These are phyloP conservation scores for Colletotrichum higginsianum DNA, from an alignment of 2,329 filamentous ascomycete species.

Conservation along the genomic window DNA sequence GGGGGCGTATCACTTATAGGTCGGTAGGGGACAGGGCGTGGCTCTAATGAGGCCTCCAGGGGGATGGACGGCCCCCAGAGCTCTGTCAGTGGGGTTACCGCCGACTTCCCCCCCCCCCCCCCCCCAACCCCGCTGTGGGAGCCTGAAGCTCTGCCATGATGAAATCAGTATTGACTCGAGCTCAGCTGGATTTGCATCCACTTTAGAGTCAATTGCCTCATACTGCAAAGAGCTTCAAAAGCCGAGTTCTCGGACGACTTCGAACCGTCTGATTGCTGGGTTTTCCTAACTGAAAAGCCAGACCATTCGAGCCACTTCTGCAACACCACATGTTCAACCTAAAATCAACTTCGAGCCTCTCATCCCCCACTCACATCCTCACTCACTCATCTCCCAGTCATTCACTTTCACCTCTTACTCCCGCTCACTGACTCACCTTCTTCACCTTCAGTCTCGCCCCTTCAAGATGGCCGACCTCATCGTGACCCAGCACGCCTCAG, in stretches of 20 bases:
- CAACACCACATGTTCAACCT: not conserved
- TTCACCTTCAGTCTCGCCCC: not conserved
- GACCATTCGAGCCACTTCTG: not conserved
- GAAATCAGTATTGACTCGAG: constrained; percentile 15
- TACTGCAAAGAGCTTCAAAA: not conserved
- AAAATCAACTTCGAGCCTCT: not conserved
- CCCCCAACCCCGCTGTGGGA: constrained; percentile 23
- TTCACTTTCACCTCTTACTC: not conserved
- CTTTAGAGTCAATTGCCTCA: not conserved
- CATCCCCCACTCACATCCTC: not conserved
- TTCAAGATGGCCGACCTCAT: constrained; percentile 32
- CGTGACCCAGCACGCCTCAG: constrained; percentile 2
- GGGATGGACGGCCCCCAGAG: not conserved
- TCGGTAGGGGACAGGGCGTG: constrained; percentile 14
- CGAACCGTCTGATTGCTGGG: not conserved
- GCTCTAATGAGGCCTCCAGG: constrained; percentile 10
- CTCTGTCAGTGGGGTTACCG: constrained; percentile 12
- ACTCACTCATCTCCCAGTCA: not conserved
- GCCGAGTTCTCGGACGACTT: not conserved
- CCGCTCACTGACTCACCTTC: not conserved
- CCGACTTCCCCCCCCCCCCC: not conserved
- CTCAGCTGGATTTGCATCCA: constrained; percentile 4
- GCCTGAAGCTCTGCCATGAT: constrained; percentile 7
- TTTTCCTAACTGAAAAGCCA: constrained; percentile 24
- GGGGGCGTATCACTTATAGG: not conserved